These are phyloP conservation scores for Brassica nigra DNA, from an alignment of 345 rosid species.

Conservation along the genomic window DNA sequence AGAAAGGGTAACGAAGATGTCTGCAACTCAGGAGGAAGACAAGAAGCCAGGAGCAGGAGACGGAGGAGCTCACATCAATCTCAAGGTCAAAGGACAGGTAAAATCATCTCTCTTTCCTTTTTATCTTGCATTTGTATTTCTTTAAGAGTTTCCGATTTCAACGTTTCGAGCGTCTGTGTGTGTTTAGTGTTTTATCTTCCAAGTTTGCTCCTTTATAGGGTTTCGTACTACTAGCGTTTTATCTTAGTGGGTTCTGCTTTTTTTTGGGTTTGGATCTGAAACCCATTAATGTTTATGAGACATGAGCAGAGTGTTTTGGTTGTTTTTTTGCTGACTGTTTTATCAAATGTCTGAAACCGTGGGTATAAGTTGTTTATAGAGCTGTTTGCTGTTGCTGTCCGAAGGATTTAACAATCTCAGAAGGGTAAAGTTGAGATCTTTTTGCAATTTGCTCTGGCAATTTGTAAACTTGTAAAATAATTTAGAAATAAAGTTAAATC, in stretches of 20 bases:
- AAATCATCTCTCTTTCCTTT: not conserved
- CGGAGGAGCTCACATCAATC: slow-evolving; percentile 73
- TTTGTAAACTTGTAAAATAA: not conserved
- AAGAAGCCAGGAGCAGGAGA: slow-evolving; percentile 83
- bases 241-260: not conserved
- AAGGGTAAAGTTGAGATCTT: not conserved
- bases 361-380: not conserved
- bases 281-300: not conserved
- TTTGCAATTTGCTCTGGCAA: not conserved
- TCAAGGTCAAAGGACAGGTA: slow-evolving; percentile 93
- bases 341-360: not conserved
- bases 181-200: slow-evolving; percentile 8
- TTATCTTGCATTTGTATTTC: not conserved
- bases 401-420: not conserved
- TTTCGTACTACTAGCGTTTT: not conserved
- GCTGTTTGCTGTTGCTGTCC: not conserved
- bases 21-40: slow-evolving; percentile 59
- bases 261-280: not conserved
- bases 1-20: slow-evolving; percentile 30
- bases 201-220: not conserved
- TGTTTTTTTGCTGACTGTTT: not conserved
- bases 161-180: not conserved
- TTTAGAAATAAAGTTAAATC: not conserved
- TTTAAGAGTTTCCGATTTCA: not conserved
- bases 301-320: not conserved